Base-by-base conservation (phyloP, 2,329 filamentous ascomycete species). In the Fusarium sp. region DNA sequence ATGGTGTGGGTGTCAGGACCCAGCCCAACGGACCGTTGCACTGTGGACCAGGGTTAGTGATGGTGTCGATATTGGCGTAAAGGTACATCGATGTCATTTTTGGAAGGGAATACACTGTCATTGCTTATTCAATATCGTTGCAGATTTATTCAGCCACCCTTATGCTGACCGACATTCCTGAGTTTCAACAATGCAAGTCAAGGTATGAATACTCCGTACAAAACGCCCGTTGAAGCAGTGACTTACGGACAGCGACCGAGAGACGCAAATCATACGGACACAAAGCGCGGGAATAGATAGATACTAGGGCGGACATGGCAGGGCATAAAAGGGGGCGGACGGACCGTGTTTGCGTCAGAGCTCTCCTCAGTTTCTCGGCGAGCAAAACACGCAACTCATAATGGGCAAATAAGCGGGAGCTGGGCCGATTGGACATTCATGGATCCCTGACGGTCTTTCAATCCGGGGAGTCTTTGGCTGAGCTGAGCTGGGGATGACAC, bases 361-460 rank as follows among this genome's bases (percentile, higher is more conserved):
- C 53, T 64, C 44, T 13, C 28, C 41, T 37, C 15, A 20, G n/a
- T 38, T 33, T 55, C 57, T 72, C 58, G 65, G 67, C 72, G 70
- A 72, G 67, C 20, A 49, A 45, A 53, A 53, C 52, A 71, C 54
- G 40, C 30, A 56, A 66, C 49, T 50, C 26, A 42, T 45, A 23
- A 57, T 30, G 33, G 33, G 15, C 38, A 34, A 37, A 46, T 41
- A 23, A 47, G 37, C 62, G 65, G 66, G 55, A 62, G 37, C 40
- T 65, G 59, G 70, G 65, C 70, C 67, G 70, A 69, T 57, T 69
- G 57, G 66, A 49, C 20, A 30, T 18, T 1, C 41, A 51, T 46
- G 53, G 44, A 40, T 47, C 23, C 26, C 13, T 51, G 47, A 49
- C 8, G 31, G n/a, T 36, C 6, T 49, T 57, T 30, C 38, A 47